These are phyloP conservation scores for Aspergillus sp. DNA, from an alignment of 2,329 filamentous ascomycete species.

Conservation along the genomic window DNA sequence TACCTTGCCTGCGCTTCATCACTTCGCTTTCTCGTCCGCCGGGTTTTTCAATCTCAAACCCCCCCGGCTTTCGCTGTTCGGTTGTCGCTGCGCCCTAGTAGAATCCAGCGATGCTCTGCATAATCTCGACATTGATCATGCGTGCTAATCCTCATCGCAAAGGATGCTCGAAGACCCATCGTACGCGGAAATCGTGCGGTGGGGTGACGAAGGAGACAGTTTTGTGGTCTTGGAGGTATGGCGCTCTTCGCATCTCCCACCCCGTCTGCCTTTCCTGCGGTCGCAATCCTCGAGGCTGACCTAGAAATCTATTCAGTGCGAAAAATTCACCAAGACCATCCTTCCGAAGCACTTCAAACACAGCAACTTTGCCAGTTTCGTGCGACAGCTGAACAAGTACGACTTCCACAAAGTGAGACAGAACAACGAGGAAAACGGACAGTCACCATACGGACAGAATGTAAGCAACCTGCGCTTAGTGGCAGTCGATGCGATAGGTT, in stretches of 20 bases:
- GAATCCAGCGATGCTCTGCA: slow-evolving; percentile 5
- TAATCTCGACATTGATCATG: not conserved
- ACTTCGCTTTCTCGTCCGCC: slow-evolving; percentile 3
- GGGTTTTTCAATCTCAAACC: slow-evolving; percentile 6
- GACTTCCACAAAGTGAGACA: slow-evolving; percentile 97
- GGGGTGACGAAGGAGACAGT: slow-evolving; percentile 91
- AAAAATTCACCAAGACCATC: slow-evolving; percentile 97
- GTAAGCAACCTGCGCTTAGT: slow-evolving; percentile 47
- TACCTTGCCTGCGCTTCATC: slow-evolving; percentile 8
- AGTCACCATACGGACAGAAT: slow-evolving; percentile 78
- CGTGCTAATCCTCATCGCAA: slow-evolving; percentile 19
- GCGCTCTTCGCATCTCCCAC: slow-evolving; percentile 12
- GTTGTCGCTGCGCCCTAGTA: slow-evolving; percentile 5
- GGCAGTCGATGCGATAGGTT: not conserved
- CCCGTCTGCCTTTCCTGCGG: slow-evolving; percentile 5
- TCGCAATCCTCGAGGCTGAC: slow-evolving; percentile 14
- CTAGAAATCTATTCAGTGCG: slow-evolving; percentile 64
- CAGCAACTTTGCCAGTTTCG: slow-evolving; percentile 96
- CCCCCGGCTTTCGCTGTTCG: not conserved
- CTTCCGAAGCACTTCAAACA: slow-evolving; percentile 99
- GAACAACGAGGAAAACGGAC: slow-evolving; percentile 81
- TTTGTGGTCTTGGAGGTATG: slow-evolving; percentile 94
- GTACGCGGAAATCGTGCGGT: slow-evolving; percentile 89
- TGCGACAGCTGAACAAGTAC: slow-evolving; percentile 94
- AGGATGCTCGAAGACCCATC: slow-evolving; percentile 97